These are phyloP conservation scores for Aspergillus steynii DNA, from an alignment of 495 filamentous ascomycete genomes.

Conservation along the genomic window DNA sequence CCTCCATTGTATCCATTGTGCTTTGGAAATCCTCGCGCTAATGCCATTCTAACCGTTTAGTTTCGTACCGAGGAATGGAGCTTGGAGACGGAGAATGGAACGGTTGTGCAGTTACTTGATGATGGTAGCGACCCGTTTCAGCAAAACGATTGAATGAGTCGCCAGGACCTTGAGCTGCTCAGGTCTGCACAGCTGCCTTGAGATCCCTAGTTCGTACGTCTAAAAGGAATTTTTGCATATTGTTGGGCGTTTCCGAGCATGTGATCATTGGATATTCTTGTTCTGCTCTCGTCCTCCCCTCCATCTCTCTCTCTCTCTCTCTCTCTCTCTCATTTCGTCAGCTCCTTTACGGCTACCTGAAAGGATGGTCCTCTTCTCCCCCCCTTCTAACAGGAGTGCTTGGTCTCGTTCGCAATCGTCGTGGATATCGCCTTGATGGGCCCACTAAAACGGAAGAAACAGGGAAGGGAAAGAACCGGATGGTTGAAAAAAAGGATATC, in stretches of 20 bases:
- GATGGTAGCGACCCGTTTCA: conserved; percentile 60
- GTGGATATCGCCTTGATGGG: too few relatives aligned
- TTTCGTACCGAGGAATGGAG: conserved; percentile 81
- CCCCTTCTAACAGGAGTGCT: not conserved
- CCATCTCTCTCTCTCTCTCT: not conserved
- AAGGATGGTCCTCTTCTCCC: not conserved
- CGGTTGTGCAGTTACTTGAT: conserved; percentile 65
- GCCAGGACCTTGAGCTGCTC: not conserved
- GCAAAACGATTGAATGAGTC: conserved; percentile 26
- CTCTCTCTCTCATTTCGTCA: not conserved
- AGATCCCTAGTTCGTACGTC: conserved; percentile 22
- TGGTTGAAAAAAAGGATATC: conserved; percentile 40
- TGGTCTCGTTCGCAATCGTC: not conserved
- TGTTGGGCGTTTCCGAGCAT: conserved; percentile 27
- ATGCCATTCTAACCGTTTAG: conserved; percentile 23
- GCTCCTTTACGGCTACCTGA: not conserved
- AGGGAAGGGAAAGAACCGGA: conserved; percentile 1
- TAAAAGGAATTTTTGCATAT: conserved; percentile 27
- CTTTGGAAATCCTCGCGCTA: not conserved
- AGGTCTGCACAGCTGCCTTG: not conserved
- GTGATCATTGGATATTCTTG: conserved; percentile 4
- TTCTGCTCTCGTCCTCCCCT: not conserved
- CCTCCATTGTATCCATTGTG: conserved; percentile 2
- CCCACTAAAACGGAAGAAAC: not conserved
- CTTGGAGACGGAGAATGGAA: conserved; percentile 65